Evolutionary conservation across 257 asterid species (phyloP), one percentile per base, ranked within the genome.

Genomic region (Nicotiana attenuata): DNA sequence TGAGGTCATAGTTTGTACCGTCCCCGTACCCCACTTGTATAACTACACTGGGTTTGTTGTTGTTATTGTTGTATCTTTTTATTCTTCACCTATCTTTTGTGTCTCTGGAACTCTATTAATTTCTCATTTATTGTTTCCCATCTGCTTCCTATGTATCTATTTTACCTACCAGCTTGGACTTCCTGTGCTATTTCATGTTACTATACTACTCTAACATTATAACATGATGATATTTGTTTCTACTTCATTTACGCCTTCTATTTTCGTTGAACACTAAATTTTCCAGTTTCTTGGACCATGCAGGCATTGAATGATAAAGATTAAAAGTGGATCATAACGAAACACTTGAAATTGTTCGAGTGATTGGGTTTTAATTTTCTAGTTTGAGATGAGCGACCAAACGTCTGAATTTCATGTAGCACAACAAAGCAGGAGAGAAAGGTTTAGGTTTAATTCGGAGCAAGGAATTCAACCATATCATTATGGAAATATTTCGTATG

Each of bases 351-450:
- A 78, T 78, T 10, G 16, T 77, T 65, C 7, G 3, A 41, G 38
- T n/a, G 38, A 16, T 65, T 80, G 60, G 57, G 22, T 24, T 28
- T 81, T 17, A 29, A 33, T 1, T 77, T 60, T 17, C 11, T 6
- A 16, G 47, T 35, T 28, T 92, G 92, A 91, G 81, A 92, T 82
- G 85, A 88, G 88, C 69, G 84, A 85, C 17, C 86, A 83, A 10
- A 73, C 89, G 63, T 84, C 91, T 3, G 94, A 91, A 10, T 78
- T 88, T 83, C 98, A 92, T 84, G 92, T 91, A 11, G 97, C 96
- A 5, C 97, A 93, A 64, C 92, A 90, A 86, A 91, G 92, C 88
- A 93, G 97, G 24, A 88, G 98, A 7, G 94, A 93, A 35, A 91
- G 89, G 81, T 47, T 92, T 16, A 79, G 97, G 66, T 52, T 85